phyloP scores from a whole-genome alignment of 1,284 basidiomycete species.

The Albatrellus sp. region DNA sequence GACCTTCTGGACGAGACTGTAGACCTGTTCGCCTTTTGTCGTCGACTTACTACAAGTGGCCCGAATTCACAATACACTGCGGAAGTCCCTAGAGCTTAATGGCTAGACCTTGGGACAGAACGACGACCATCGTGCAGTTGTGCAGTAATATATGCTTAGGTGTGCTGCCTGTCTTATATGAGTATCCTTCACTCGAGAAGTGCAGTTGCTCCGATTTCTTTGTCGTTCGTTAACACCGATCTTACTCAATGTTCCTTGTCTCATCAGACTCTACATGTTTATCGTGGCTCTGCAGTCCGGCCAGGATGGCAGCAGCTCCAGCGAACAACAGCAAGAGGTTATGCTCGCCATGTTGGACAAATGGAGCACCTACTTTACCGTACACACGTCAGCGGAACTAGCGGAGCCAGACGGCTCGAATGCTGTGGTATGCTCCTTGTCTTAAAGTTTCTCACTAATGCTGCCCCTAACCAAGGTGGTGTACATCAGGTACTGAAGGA shows the following conservation, averaged over 20 bases:
- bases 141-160: neutral
- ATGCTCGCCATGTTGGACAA: neutral
- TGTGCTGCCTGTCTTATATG: neutral
- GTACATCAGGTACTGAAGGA: slow-evolving; percentile 36
- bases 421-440: neutral
- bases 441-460: neutral
- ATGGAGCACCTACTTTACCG: neutral
- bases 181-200: neutral
- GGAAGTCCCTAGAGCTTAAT: slow-evolving; percentile 29
- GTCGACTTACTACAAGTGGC: slow-evolving; percentile 47
- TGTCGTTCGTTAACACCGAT: too few relatives aligned
- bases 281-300: neutral
- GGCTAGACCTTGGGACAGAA: slow-evolving; percentile 5
- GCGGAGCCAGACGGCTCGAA: neutral
- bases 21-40: slow-evolving; percentile 31
- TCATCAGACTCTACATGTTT: neutral
- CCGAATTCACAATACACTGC: slow-evolving; percentile 37
- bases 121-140: neutral
- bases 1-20: slow-evolving; percentile 15
- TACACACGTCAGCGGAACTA: neutral
- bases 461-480: neutral
- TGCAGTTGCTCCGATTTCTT: too few relatives aligned
- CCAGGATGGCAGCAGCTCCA: neutral
- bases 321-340: neutral
- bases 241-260: neutral